These are phyloP conservation scores for Chytriomyces sp. DNA, from an alignment of 192 early-diverging fungal species.

Conservation along the genomic window DNA sequence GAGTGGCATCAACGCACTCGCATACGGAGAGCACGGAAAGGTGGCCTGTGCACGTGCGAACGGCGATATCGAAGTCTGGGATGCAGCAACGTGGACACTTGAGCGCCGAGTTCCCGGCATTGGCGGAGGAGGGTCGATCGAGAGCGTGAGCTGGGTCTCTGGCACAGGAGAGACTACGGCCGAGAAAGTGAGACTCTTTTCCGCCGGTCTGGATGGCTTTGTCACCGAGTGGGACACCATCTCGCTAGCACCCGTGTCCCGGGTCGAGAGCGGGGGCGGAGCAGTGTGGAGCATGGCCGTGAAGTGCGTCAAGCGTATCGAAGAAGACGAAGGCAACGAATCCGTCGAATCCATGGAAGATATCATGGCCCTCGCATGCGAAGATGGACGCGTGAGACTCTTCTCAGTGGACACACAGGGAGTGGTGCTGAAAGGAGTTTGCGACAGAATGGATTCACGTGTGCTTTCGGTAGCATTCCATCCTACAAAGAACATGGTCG, in stretches of 20 bases:
- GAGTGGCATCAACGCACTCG: slow-evolving; percentile 80
- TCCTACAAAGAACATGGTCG: slow-evolving; percentile 68
- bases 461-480: slow-evolving; percentile 90
- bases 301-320: slow-evolving; percentile 47
- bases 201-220: slow-evolving; percentile 81
- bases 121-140: slow-evolving; percentile 69
- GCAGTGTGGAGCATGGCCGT: slow-evolving; percentile 92
- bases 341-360: neutral
- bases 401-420: slow-evolving; percentile 80
- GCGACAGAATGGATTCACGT: slow-evolving; percentile 54
- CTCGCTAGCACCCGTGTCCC: slow-evolving; percentile 52
- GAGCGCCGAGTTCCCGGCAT: slow-evolving; percentile 87
- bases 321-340: slow-evolving; percentile 59
- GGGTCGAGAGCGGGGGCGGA: slow-evolving; percentile 83
- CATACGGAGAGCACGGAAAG: slow-evolving; percentile 37
- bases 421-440: slow-evolving; percentile 23
- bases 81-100: slow-evolving; percentile 70
- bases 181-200: slow-evolving; percentile 78
- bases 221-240: slow-evolving; percentile 88
- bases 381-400: slow-evolving; percentile 89
- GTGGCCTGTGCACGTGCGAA: slow-evolving; percentile 88
- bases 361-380: slow-evolving; percentile 86
- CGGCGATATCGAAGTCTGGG: slow-evolving; percentile 95
- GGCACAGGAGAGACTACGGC: slow-evolving; percentile 8
- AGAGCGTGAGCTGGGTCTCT: slow-evolving; percentile 76